Evolutionary conservation across 2,329 filamentous ascomycete genomes (phyloP), one percentile per base, ranked within the genome.

Genomic region (Botrytis sinoallii): DNA sequence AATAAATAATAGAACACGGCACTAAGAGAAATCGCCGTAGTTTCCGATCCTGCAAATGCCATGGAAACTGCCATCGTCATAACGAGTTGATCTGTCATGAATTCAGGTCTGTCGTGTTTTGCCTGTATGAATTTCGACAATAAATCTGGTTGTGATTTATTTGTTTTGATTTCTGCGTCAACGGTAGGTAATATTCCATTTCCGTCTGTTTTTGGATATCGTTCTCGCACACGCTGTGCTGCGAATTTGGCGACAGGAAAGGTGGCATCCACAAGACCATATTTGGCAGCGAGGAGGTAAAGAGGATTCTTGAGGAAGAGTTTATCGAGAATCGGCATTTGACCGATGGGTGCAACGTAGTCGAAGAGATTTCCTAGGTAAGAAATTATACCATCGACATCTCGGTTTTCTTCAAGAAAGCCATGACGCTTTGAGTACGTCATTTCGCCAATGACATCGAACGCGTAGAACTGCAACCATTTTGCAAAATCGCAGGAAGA

Each of bases 401-500:
- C 93, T 79, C 90, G 86, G 69, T 93, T 91, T 79, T 88, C 87
- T 81, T 95, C 92, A 2, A 95, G 83, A 76, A 95, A 95, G 0
- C 93, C 93, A 74, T 94, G 87, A 0, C 91, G 86, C 80, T 93
- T 93, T 80, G 89, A 90, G 83, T 93, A 94, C 0, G 92, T 94
- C 78, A 94, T 88, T 75, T 93, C 90, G 9, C 92, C 92, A 75
- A 94, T 94, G 22, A 94, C 92, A 79, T 95, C 93, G 78, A 95
- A 95, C 0, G 93, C 93, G 77, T 93, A 94, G 80, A 90, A 94
- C 79, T 95, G 92, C 73, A 95, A 83, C 92, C 92, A 94, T 73
- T 86, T 84, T 1, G 89, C 88, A 73, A 93, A 91, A 79, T 93
- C 88, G 78, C 90, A 92, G 12, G 72, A 67, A 5, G 40, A 57